Evolutionary conservation across 352 stramenopile genomes (phyloP).

Genomic region (Globisporangium camurandrum): DNA sequence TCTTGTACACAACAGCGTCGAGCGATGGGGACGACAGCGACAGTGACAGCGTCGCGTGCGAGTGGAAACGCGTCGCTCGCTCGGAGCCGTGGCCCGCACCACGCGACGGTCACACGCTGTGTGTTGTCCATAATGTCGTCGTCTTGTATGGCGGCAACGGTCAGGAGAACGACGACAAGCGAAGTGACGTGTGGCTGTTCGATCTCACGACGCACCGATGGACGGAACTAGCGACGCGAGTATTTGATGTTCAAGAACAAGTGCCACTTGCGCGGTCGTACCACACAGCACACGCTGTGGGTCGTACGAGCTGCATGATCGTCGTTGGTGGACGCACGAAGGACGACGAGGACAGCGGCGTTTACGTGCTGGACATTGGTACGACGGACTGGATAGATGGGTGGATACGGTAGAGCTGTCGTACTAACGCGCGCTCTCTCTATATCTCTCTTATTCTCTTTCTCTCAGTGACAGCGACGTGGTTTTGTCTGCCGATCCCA

Average conservation of each 20-base stretch:
- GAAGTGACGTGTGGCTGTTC: constrained; percentile 68
- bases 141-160: constrained; percentile 70
- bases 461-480: constrained; percentile 19
- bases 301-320: constrained; percentile 43
- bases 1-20: constrained; percentile 7
- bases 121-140: constrained; percentile 11
- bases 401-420: too few relatives aligned
- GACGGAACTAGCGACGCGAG: too few relatives aligned
- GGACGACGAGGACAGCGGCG: constrained; percentile 27
- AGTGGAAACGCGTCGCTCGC: constrained; percentile 20
- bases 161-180: constrained; percentile 54
- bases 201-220: too few relatives aligned
- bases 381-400: too few relatives aligned
- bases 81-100: constrained; percentile 21
- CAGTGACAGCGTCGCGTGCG: constrained; percentile 3
- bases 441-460: too few relatives aligned
- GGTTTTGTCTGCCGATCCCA: constrained; percentile 39
- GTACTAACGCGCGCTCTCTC: not conserved
- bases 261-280: constrained; percentile 50
- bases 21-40: not conserved
- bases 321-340: constrained; percentile 53
- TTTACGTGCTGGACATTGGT: constrained; percentile 54
- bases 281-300: constrained; percentile 42
- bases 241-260: too few relatives aligned
- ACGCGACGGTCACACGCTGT: constrained; percentile 63